Evolutionary conservation across 2,329 filamentous ascomycete genomes (phyloP).

Genomic region (Grosmannia serpens): DNA sequence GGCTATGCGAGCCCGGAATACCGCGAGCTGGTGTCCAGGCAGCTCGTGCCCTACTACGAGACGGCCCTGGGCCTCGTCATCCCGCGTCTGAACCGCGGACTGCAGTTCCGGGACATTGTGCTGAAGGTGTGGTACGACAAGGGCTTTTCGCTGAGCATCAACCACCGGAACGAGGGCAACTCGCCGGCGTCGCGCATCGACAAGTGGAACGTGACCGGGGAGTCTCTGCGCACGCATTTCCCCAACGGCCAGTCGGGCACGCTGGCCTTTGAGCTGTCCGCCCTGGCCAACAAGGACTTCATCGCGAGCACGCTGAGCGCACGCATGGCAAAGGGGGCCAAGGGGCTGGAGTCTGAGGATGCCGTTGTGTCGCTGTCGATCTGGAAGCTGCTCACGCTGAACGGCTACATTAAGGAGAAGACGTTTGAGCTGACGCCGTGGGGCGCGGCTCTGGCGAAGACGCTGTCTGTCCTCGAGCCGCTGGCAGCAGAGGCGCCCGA

Average conservation of each 20-base stretch:
- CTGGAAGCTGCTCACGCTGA: conserved; percentile 82
- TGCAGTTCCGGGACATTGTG: conserved; percentile 65
- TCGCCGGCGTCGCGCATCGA: conserved; percentile 34
- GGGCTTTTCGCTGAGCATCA: conserved; percentile 55
- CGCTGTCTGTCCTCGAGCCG: conserved; percentile 51
- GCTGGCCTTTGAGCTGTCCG: conserved; percentile 49
- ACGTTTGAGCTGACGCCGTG: conserved; percentile 71
- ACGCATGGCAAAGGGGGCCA: conserved; percentile 37
- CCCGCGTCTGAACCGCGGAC: conserved; percentile 70
- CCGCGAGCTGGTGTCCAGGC: conserved; percentile 61
- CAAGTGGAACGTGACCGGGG: conserved; percentile 65
- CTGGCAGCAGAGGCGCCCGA: conserved; percentile 32
- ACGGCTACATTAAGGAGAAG: conserved; percentile 65
- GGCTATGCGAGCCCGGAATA: conserved; percentile 73
- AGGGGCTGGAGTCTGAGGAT: conserved; percentile 47
- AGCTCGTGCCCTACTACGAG: conserved; percentile 63
- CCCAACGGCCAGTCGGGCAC: conserved; percentile 32
- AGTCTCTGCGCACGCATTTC: conserved; percentile 36
- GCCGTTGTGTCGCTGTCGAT: conserved; percentile 61
- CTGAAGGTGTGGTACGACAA: conserved; percentile 78
- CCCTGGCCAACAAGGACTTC: conserved; percentile 60
- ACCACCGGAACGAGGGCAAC: conserved; percentile 39
- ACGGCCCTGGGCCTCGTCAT: conserved; percentile 69
- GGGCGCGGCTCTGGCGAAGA: conserved; percentile 67
- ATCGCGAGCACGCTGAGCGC: conserved; percentile 54